phyloP scores from a whole-genome alignment of 495 filamentous ascomycete species.

The Aspergillus conjunctus region DNA sequence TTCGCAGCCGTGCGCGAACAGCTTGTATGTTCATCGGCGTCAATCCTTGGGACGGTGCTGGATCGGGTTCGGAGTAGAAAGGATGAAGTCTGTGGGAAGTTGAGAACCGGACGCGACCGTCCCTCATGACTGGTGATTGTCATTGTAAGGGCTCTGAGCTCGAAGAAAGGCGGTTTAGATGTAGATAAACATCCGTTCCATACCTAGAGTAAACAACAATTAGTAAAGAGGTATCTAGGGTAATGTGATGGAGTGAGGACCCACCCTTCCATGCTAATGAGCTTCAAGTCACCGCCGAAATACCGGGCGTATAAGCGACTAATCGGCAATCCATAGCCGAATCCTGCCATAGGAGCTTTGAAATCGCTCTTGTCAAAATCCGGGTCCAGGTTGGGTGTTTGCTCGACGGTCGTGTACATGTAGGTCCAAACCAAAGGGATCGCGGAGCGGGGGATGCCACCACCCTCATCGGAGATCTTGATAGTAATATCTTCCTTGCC shows the following conservation, averaged over 20 bases:
- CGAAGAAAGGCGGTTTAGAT: slow-evolving; percentile 91
- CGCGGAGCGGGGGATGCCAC: slow-evolving; percentile 85
- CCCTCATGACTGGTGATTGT: slow-evolving; percentile 97
- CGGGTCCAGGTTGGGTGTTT: slow-evolving; percentile 90
- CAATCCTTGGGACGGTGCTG: slow-evolving; percentile 76
- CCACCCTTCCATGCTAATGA: slow-evolving; percentile 99
- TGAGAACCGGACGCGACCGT: slow-evolving; percentile 54
- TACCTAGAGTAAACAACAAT: slow-evolving; percentile 61
- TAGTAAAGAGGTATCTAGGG: slow-evolving; percentile 15
- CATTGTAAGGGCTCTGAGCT: slow-evolving; percentile 97
- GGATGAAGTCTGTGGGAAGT: slow-evolving; percentile 51
- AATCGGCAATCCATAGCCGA: slow-evolving; percentile 94
- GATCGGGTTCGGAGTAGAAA: slow-evolving; percentile 41
- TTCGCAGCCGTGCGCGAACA: slow-evolving; percentile 50
- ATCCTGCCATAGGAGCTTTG: slow-evolving; percentile 98
- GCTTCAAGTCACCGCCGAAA: slow-evolving; percentile 93
- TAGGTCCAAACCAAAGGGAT: slow-evolving; percentile 99
- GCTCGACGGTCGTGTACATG: slow-evolving; percentile 98
- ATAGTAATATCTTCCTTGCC: slow-evolving; percentile 98
- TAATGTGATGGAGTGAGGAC: slow-evolving; percentile 30
- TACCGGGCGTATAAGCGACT: slow-evolving; percentile 92
- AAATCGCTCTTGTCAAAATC: slow-evolving; percentile 99
- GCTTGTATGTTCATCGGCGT: slow-evolving; percentile 68
- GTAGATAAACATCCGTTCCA: slow-evolving; percentile 97
- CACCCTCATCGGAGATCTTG: slow-evolving; percentile 95